phyloP scores from a whole-genome alignment of 495 filamentous ascomycete species.

The Jackrogersella minutella region DNA sequence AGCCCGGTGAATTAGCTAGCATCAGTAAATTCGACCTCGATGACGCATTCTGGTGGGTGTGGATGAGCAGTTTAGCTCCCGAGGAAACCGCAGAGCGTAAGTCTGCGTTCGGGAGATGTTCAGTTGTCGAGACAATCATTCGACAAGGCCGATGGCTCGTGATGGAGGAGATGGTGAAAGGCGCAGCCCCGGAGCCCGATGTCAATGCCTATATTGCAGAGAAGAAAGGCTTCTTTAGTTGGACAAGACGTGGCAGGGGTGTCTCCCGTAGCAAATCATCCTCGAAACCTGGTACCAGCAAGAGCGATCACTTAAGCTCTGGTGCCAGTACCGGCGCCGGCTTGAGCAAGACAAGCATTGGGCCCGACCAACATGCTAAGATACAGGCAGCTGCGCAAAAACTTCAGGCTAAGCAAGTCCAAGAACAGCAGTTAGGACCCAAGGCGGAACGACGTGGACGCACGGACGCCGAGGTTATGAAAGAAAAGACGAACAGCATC shows the following conservation, averaged over 20 bases:
- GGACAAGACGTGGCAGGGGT: conserved; percentile 73
- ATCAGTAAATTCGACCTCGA: conserved; percentile 87
- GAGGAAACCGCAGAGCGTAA: conserved; percentile 88
- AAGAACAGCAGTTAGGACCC: conserved; percentile 44
- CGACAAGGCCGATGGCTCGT: conserved; percentile 86
- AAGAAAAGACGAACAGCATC: conserved; percentile 87
- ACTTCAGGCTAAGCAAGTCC: conserved; percentile 67
- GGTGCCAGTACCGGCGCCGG: conserved; percentile 54
- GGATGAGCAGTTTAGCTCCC: conserved; percentile 94
- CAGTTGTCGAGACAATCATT: conserved; percentile 88
- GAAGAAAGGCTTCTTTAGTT: conserved; percentile 91
- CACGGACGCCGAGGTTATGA: conserved; percentile 61
- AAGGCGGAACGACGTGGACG: conserved; percentile 56
- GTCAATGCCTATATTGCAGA: conserved; percentile 88
- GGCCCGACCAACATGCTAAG: conserved; percentile 87
- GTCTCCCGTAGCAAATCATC: conserved; percentile 74
- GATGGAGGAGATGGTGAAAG: conserved; percentile 95
- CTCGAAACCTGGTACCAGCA: conserved; percentile 54
- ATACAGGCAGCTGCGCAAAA: conserved; percentile 89
- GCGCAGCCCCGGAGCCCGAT: conserved; percentile 85
- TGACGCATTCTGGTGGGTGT: conserved; percentile 99
- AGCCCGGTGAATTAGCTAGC: conserved; percentile 93
- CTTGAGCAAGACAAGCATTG: conserved; percentile 87
- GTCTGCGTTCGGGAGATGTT: conserved; percentile 92
- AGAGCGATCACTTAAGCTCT: conserved; percentile 42